A percentile compares a stretch with the other conserved stretches of the same genome.
phyloP scores from a whole-genome alignment of 495 filamentous ascomycete species.

The Penicillium robsamsonii region DNA sequence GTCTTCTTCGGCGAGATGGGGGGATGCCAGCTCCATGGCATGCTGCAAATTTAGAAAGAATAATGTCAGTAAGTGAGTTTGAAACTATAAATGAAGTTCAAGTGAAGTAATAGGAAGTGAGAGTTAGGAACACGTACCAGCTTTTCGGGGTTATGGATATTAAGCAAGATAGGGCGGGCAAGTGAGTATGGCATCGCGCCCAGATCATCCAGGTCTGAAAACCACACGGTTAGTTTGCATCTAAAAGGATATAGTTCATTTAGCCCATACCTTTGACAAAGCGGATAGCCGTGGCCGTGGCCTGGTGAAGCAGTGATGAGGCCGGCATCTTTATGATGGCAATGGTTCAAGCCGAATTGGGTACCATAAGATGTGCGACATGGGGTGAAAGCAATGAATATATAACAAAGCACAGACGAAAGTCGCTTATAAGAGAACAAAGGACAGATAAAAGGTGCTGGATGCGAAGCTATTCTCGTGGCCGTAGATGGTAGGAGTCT shows the following conservation, averaged over 20 bases:
- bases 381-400: neutral
- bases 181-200: conserved; percentile 63
- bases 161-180: conserved; percentile 57
- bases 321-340: conserved; percentile 39
- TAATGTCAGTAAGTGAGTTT: conserved; percentile 4
- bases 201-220: conserved; percentile 56
- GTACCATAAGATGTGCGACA: conserved; percentile 11
- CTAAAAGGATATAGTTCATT: neutral
- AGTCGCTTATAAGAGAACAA: neutral
- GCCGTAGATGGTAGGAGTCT: neutral
- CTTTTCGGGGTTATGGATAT: conserved; percentile 63
- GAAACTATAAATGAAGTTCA: neutral
- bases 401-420: neutral
- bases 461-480: neutral
- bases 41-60: conserved; percentile 32
- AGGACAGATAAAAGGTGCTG: neutral
- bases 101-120: neutral
- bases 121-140: conserved; percentile 44
- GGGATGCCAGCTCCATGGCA: conserved; percentile 60
- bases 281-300: conserved; percentile 44
- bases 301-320: conserved; percentile 41
- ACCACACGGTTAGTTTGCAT: neutral
- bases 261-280: conserved; percentile 40
- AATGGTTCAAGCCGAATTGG: conserved; percentile 11
- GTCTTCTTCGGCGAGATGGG: conserved; percentile 60